Evolutionary conservation across 1,284 basidiomycete species (phyloP).

Genomic region (Boletus sp.): DNA sequence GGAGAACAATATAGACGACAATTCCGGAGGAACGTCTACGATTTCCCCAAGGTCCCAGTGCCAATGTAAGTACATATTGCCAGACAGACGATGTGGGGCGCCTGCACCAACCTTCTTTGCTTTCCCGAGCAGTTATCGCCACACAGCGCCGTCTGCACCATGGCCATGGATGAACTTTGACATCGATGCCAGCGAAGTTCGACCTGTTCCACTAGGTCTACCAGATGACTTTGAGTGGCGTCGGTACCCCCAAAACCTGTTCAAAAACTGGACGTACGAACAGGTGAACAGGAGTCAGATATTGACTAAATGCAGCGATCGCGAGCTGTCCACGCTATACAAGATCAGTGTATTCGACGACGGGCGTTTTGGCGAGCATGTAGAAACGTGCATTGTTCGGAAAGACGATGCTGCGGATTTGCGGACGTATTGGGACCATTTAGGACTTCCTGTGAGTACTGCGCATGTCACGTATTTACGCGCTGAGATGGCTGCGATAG

Average conservation of each 20-base stretch:
- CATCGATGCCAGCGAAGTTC: constrained; percentile 13
- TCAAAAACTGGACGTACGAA: constrained; percentile 45
- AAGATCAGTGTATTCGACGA: constrained; percentile 39
- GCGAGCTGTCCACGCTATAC: constrained; percentile 35
- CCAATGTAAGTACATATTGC: constrained; percentile 19
- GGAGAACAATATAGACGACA: constrained; percentile 1
- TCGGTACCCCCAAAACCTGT: constrained; percentile 44
- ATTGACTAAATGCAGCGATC: constrained; percentile 22
- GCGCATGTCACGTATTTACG: not conserved
- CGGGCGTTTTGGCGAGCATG: constrained; percentile 26
- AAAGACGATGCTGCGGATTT: constrained; percentile 3
- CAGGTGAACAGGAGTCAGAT: constrained; percentile 43
- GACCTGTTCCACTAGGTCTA: not conserved
- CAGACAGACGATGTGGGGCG: not conserved
- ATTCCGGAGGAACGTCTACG: not conserved
- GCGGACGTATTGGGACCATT: constrained; percentile 21
- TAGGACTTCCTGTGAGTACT: constrained; percentile 21
- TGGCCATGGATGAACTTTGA: constrained; percentile 36
- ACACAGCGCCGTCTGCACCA: constrained; percentile 34
- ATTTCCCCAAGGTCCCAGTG: constrained; percentile 19
- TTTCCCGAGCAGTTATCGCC: constrained; percentile 25
- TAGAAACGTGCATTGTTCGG: constrained; percentile 8
- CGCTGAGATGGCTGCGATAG: constrained; percentile 22
- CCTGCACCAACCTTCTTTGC: not conserved
- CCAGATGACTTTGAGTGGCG: constrained; percentile 16